Evolutionary conservation across 805 yeast species (phyloP), one percentile per base, ranked within the genome.

Genomic region (Nematodospora valgi): DNA sequence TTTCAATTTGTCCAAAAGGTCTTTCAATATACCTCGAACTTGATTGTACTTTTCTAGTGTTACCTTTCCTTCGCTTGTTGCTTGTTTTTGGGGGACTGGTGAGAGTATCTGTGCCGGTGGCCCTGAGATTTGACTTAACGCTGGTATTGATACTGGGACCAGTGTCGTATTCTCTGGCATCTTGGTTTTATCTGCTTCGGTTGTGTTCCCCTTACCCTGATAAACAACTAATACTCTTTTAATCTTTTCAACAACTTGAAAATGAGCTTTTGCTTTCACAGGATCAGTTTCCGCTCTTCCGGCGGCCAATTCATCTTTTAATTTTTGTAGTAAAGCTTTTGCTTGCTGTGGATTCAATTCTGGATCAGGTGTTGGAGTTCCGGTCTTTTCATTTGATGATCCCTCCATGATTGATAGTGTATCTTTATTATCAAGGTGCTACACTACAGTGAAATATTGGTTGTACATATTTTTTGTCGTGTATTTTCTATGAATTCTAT

Each of bases 201-300:
- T 6, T 5, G 9, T 15, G 5, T 16, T 24, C n/a, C 24, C 24
- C 37, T 42, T 45, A 3, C 51, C 62, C 41, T 71, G 75, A 47
- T 74, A 77, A 37, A 72, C 74, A 33, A 79, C 62, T 49, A 82
- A 64, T 22, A 82, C 65, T 29, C 74, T 74, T 52, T 77, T 80
- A 43, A 82, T 77, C 36, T 72, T 72, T 28, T 81, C 78, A 3
- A 86, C 87, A 42, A 74, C 76, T 40, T 67, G 68, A 46, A 76
- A 58, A 46, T 81, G 82, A 42, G 77, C 80, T 46, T 75, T 74
- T 13, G 86, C 87, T 39, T 68, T 76, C 0, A 74, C 78, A 0
- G 80, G 70, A 17, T 72, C 75, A 22, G 68, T 67, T 0, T 80
- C 72, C 12, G 71, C 72, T 46, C 74, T 76, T 1, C 87, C 88